Evolutionary conservation across 2,329 filamentous ascomycete species (phyloP), one percentile per base, ranked within the genome.

Genomic region (Colletotrichum tropicicola): DNA sequence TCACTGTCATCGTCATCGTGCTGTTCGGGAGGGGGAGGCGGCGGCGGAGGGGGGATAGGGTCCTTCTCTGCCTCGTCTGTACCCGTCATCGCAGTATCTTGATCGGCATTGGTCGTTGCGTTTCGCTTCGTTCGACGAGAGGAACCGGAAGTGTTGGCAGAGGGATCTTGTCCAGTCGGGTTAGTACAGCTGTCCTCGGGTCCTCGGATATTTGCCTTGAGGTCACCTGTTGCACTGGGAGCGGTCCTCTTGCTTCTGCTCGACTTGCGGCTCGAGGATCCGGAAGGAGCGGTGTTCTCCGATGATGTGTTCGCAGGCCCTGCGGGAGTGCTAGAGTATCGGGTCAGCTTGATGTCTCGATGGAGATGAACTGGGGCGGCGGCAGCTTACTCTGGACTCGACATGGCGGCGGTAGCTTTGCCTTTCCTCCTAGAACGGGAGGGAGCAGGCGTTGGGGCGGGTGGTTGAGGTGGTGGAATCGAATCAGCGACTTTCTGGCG

Each of bases 41-140:
- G 81, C 0, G 83, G 81, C 0, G 83, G 79, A 5, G 76, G 78
- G 6, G 79, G 78, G 47, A 78, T 75, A 21, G 79, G 73, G 32
- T 79, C 78, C 32, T 81, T 82, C 30, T 79, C 77, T 48, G 73
- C 82, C 63, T 87, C 89, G 63, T 91, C 89, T 30, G 85, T 88
- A 65, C 92, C 90, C 51, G 88, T 89, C 89, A 94, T 94, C 30
- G 85, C 79, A 53, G 88, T 87, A 75, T 94, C 91, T 69, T 90
- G 83, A 64, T 91, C 88, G 49, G 77, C 77, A 77, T 85, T 74
- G 74, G 75, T 78, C 72, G 55, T 45, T 8, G 78, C 73, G 71
- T 84, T 79, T 78, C 89, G 81, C 82, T 91, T 83, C 70, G 86
- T 81, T 67, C 80, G 79, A 53, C 83, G 79, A 45, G 76, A 75